Conservation (phyloP, 164 flowering plant genomes). For the Berberis thunbergii region DNA sequence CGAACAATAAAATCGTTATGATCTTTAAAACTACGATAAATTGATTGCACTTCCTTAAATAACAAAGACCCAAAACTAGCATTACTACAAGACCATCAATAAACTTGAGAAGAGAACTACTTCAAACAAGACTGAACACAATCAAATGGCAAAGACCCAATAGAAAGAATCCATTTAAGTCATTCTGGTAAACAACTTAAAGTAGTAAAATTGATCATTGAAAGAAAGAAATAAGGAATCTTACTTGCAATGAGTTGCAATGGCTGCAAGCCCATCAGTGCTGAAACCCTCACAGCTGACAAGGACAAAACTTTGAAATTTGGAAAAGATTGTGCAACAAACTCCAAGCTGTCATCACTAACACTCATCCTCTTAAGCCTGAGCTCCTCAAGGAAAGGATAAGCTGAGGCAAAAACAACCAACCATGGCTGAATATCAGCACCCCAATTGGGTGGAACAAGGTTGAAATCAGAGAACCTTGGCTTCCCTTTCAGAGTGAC, state of each 20-base stretch:
- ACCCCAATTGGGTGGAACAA: slow-evolving; percentile 74
- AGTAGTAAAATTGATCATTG: neutral
- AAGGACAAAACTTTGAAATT: slow-evolving; percentile 52
- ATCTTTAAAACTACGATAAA: too few species aligned
- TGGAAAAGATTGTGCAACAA: slow-evolving; percentile 37
- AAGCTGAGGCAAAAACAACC: slow-evolving; percentile 36
- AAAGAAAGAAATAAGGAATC: slow-evolving; percentile 2
- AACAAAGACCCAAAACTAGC: too few species aligned
- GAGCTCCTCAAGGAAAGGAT: slow-evolving; percentile 65
- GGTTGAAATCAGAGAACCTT: slow-evolving; percentile 65
- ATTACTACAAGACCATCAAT: neutral
- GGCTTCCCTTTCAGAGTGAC: slow-evolving; percentile 78
- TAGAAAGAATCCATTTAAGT: too few species aligned
- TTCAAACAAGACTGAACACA: neutral
- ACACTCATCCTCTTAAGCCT: slow-evolving; percentile 64
- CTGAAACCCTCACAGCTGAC: slow-evolving; percentile 79
- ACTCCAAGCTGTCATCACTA: slow-evolving; percentile 63
- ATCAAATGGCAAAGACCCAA: neutral
- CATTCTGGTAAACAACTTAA: neutral
- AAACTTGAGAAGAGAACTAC: too few species aligned
- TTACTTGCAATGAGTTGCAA: slow-evolving; percentile 73
- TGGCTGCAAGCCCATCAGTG: slow-evolving; percentile 58
- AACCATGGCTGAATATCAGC: slow-evolving; percentile 63
- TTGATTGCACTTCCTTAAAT: too few species aligned
- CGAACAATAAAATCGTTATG: too few species aligned